Percentiles rank a stretch among this genome's conserved stretches.
Evolutionary conservation across 78 protist species (phyloP).

Genomic region (Dictyostelium citrinum): DNA sequence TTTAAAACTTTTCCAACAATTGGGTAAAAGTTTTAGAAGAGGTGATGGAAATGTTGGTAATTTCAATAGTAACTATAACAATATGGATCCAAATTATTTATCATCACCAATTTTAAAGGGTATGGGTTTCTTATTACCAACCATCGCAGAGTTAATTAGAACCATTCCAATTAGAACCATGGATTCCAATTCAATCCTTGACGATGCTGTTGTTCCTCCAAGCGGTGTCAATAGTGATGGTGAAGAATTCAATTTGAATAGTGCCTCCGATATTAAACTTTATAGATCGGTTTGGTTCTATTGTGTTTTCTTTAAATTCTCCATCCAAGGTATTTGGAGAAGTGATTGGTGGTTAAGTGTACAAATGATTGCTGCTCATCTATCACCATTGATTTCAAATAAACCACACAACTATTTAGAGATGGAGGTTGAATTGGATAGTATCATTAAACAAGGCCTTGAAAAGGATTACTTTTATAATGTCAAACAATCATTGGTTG

Average conservation of each 20-base stretch:
- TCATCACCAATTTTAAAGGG: slow-evolving; percentile 77
- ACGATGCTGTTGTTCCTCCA: background rate
- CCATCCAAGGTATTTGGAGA: slow-evolving; percentile 61
- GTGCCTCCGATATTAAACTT: background rate
- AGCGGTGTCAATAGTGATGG: background rate
- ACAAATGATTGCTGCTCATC: slow-evolving; percentile 58
- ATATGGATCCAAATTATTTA: slow-evolving; percentile 15
- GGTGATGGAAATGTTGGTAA: background rate
- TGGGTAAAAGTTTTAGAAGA: slow-evolving; percentile 43
- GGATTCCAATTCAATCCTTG: background rate
- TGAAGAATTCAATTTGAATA: background rate
- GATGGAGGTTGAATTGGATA: slow-evolving; percentile 50
- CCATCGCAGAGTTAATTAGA: slow-evolving; percentile 48
- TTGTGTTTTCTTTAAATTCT: slow-evolving; percentile 71
- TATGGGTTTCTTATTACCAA: slow-evolving; percentile 79
- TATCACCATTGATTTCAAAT: slow-evolving; percentile 36
- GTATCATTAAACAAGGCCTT: slow-evolving; percentile 54
- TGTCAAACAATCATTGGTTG: slow-evolving; percentile 15
- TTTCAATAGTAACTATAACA: background rate
- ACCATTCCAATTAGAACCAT: background rate
- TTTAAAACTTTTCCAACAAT: slow-evolving; percentile 60
- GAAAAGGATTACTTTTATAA: slow-evolving; percentile 51
- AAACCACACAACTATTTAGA: slow-evolving; percentile 44
- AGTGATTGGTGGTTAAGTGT: slow-evolving; percentile 64
- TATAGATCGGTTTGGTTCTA: slow-evolving; percentile 77